Conservation (phyloP, 1,284 basidiomycete species). For the Malassezia psittaci region DNA sequence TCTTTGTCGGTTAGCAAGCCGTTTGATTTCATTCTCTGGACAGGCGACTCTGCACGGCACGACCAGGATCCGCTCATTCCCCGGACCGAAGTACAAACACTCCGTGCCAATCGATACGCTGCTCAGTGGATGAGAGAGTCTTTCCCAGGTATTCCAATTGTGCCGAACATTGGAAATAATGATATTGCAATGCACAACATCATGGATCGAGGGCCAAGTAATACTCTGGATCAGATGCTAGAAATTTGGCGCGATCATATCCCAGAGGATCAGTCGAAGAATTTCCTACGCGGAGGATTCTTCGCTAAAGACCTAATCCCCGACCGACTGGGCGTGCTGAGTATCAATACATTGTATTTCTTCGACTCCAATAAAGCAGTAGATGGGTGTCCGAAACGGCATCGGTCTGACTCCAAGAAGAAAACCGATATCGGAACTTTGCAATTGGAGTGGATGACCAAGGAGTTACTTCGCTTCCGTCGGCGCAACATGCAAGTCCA, state of each 20-base stretch:
- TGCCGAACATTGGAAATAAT: constrained; percentile 67
- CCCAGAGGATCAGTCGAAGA: constrained; percentile 65
- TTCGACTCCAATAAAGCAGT: constrained; percentile 79
- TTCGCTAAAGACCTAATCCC: constrained; percentile 73
- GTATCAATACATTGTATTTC: constrained; percentile 83
- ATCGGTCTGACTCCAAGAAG: constrained; percentile 3
- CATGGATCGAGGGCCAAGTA: constrained; percentile 60
- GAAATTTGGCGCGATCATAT: constrained; percentile 71
- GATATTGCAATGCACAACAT: constrained; percentile 49
- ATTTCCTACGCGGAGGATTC: constrained; percentile 58
- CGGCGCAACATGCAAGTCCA: constrained; percentile 64
- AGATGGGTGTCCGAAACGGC: constrained; percentile 45
- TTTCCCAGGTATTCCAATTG: constrained; percentile 68
- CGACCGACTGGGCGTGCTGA: constrained; percentile 65
- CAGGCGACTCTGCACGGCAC: constrained; percentile 83
- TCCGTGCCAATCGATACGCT: constrained; percentile 62
- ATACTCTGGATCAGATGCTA: constrained; percentile 58
- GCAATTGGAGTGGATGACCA: constrained; percentile 71
- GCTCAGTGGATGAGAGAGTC: constrained; percentile 62
- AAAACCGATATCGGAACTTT: constrained; percentile 30
- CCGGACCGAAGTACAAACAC: constrained; percentile 71
- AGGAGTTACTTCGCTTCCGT: constrained; percentile 65
- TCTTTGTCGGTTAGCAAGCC: constrained; percentile 49
- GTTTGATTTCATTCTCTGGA: constrained; percentile 75
- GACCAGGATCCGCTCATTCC: constrained; percentile 74